Evolutionary conservation across 176 grass and related monocot genomes (phyloP).

Genomic region (Miscanthus lutarioriparius): DNA sequence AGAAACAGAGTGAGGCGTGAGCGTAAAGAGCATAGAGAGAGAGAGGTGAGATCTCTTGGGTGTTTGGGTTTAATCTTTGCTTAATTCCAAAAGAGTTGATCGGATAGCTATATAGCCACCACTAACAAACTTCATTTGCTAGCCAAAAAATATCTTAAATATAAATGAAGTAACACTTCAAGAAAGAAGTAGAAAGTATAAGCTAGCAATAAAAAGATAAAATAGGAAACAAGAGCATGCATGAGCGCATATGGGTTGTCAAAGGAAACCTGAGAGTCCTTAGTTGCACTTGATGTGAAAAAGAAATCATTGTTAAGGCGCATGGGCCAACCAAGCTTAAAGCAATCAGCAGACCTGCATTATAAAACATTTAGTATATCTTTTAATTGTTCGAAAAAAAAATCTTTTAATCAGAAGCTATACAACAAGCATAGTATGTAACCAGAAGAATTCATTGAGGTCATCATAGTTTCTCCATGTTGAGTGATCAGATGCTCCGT

Average conservation of each 20-base stretch:
- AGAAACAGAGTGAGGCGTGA: background rate
- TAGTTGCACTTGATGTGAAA: constrained; percentile 45
- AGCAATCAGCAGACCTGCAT: constrained; percentile 87
- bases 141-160: background rate
- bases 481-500: constrained; percentile 86
- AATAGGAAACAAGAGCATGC: background rate
- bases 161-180: background rate
- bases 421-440: constrained; percentile 35
- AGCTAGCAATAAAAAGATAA: background rate
- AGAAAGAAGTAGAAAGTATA: constrained; percentile 1
- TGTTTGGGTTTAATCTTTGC: background rate
- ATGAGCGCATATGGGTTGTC: background rate
- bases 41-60: background rate
- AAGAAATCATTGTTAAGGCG: constrained; percentile 81
- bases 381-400: background rate
- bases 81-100: background rate
- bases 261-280: constrained; percentile 44
- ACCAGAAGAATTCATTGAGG: constrained; percentile 97
- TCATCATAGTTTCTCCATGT: constrained; percentile 99
- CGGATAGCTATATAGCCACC: background rate
- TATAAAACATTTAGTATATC: constrained; percentile 12
- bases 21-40: background rate
- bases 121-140: background rate
- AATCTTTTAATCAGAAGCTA: background rate
- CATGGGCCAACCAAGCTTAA: constrained; percentile 98